Evolutionary conservation across 805 yeast genomes (phyloP).

Genomic region (Clavispora asparagi): DNA sequence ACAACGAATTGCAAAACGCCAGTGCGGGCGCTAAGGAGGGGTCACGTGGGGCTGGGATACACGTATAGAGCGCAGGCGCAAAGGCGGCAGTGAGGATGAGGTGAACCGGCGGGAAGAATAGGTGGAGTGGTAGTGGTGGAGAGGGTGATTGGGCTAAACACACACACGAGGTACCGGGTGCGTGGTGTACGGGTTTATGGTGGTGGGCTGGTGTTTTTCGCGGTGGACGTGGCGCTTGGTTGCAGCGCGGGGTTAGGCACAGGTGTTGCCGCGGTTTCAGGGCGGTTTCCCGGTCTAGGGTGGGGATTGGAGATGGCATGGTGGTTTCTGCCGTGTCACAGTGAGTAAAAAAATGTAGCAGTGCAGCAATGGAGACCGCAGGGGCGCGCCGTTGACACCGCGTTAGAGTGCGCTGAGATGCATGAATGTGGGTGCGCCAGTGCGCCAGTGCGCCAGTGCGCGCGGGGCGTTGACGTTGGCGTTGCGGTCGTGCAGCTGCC

Average conservation of each 20-base stretch:
- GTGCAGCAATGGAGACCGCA: too few species aligned
- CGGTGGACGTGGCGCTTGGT: background rate
- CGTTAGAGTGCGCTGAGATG: too few species aligned
- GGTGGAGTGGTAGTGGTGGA: background rate
- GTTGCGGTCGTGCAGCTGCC: too few species aligned
- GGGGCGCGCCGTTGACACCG: too few species aligned
- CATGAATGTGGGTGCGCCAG: too few species aligned
- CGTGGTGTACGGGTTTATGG: background rate
- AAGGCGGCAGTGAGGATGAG: background rate
- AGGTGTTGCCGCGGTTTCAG: background rate
- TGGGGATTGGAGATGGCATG: too few species aligned
- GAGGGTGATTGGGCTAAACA: background rate
- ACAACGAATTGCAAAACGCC: background rate
- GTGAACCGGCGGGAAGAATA: background rate
- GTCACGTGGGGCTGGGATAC: background rate
- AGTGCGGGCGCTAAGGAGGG: background rate
- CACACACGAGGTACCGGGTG: background rate
- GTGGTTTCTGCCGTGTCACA: too few species aligned
- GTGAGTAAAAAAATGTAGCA: too few species aligned
- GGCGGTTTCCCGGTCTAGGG: background rate
- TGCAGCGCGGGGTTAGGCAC: too few species aligned
- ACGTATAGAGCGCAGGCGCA: background rate
- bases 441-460: too few species aligned
- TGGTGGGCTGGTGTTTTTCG: background rate
- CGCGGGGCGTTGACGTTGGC: too few species aligned